Base-by-base conservation (phyloP, 192 early-diverging fungal genomes). In the Umbelopsis sp. region DNA sequence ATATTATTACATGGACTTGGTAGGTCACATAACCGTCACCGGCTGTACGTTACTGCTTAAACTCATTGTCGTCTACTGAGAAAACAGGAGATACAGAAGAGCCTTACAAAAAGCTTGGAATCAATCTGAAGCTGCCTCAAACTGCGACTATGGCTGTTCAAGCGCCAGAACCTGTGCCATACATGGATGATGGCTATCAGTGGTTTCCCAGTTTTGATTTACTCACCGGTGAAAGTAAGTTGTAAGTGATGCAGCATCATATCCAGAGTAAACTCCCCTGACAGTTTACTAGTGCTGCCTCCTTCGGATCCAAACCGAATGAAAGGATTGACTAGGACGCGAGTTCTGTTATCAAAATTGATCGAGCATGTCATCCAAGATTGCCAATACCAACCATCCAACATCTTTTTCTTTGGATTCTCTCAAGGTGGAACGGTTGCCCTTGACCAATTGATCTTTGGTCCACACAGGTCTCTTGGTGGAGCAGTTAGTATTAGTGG, bases 1-100 rank as follows among this genome's bases (percentile, higher is more conserved):
- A 71, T 94, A 20, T 80, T 92, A 16, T 81, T 92, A 27, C 92
- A 94, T 71, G 92, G 92, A 13, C 79, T 94, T 4, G 92, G 92
- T 69, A 69, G 46, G 64, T 25, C 8, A 22, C n/a, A 15, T 6
- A 46, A 11, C 41, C 15, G 21, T 55, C 15, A 3, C 12, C 1
- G 27, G 27, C 2, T 21, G 7, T 21, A 37, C 18, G 9, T 21
- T 37, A 5, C 37, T 46, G 30, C 27, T 58, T 11, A 20, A 18
- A 41, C 22, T 58, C 16, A 33, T 69, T 41, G 12, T 25, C 7
- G 23, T 47, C 13, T 21, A 5, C 22, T 20, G 9, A 3, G 3
- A 3, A 64, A 6, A 10, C 50, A 78, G 77, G 77, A 13, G 91
- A 91, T 72, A 80, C 79, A 37, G 81, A 82, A 49, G 72, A 71